These are phyloP conservation scores for Acer yangbiense DNA, from an alignment of 345 rosid genomes.

Conservation along the genomic window DNA sequence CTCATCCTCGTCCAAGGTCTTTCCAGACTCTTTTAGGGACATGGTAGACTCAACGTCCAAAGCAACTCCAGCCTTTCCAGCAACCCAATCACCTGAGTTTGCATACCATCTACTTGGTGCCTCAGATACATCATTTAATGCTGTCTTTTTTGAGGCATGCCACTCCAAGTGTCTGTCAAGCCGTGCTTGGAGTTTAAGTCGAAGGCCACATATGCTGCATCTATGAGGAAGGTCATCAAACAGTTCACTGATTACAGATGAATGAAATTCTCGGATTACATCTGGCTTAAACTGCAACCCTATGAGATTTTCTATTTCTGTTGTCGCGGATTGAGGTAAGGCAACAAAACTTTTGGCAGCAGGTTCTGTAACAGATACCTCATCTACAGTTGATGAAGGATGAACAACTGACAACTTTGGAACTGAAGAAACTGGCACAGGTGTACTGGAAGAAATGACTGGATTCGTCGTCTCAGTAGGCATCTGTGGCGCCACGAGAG, in stretches of 20 bases:
- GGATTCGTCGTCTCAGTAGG: constrained; percentile 38
- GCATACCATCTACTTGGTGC: constrained; percentile 74
- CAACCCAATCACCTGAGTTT: constrained; percentile 63
- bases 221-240: constrained; percentile 67
- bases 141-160: constrained; percentile 59
- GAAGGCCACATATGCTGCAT: constrained; percentile 79
- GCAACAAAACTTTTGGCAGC: constrained; percentile 34
- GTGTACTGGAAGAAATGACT: constrained; percentile 35
- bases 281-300: constrained; percentile 79
- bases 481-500: constrained; percentile 33
- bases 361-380: constrained; percentile 39
- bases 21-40: constrained; percentile 34
- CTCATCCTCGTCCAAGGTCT: constrained; percentile 37
- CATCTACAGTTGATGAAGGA: constrained; percentile 35
- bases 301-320: constrained; percentile 49
- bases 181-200: constrained; percentile 60
- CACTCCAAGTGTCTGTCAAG: constrained; percentile 77
- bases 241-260: constrained; percentile 65
- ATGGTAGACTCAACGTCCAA: constrained; percentile 41
- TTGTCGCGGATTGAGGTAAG: constrained; percentile 27
- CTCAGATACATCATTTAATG: constrained; percentile 29
- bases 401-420: constrained; percentile 40
- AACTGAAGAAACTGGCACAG: constrained; percentile 34
- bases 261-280: constrained; percentile 71
- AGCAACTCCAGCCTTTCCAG: constrained; percentile 43